Base-by-base conservation (phyloP, 192 early-diverging fungal species). In the Coemansia sp. region DNA sequence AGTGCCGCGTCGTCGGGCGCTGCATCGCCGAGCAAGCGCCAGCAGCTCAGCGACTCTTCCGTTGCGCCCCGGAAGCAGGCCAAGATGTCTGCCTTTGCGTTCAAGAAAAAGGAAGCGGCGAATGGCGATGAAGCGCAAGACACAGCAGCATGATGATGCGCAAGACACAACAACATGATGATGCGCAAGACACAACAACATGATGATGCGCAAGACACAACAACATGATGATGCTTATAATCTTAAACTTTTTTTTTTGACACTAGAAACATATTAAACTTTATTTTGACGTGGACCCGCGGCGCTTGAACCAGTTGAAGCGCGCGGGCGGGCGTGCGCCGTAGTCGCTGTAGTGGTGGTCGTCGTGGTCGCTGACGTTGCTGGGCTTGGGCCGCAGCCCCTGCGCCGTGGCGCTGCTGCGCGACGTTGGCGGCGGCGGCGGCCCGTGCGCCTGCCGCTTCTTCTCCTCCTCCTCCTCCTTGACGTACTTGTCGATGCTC, bases 221-320 rank as follows among this genome's bases (percentile, higher is more conserved):
- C n/a, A n/a, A n/a, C n/a, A n/a, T n/a, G n/a, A n/a, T n/a, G n/a
- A n/a, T n/a, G n/a, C n/a, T n/a, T n/a, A n/a, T n/a, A n/a, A n/a
- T n/a, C n/a, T n/a, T n/a, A n/a, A n/a, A n/a, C n/a, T n/a, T n/a
- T n/a, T n/a, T n/a, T n/a, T n/a, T 49, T 35, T 35, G 14, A 9
- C 33, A 35, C 33, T 35, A 35, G 14, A 35, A 9, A n/a, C n/a
- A n/a, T n/a, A n/a, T n/a, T n/a, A n/a, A n/a, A n/a, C n/a, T n/a
- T 6, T 62, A 60, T 47, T 64, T 78, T 23, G 75, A 78, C n/a
- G 75, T 78, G 44, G 75, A 78, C 27, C 75, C 75, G 35, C 75
- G 75, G 49, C 75, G 64, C 65, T 78, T 78, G 62, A 78, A 78
- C 75, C 75, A 78, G 69, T 71, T 78, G 69, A 78, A 78, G 14